phyloP scores from a whole-genome alignment of 176 grass and related monocot species.

The Juncus effusus region DNA sequence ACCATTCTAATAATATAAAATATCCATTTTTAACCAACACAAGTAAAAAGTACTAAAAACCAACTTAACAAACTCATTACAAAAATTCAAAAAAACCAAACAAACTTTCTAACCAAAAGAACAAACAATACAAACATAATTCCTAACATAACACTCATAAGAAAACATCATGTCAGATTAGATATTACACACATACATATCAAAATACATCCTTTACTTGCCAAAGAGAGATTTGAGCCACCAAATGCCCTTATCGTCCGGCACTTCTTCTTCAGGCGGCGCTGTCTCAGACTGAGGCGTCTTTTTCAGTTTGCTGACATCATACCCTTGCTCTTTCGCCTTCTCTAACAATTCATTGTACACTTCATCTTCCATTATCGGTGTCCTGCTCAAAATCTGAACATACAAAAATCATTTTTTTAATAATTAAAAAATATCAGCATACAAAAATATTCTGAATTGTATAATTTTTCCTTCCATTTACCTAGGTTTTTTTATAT shows the following conservation, averaged over 20 bases:
- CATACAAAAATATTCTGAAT: neutral
- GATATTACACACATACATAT: conserved; percentile 13
- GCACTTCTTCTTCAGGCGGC: conserved; percentile 40
- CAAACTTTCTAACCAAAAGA: neutral
- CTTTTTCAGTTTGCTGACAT: conserved; percentile 53
- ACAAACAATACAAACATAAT: neutral
- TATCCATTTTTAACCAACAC: too few relatives aligned
- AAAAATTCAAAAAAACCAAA: neutral
- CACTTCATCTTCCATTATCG: conserved; percentile 50
- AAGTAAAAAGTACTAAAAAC: too few relatives aligned
- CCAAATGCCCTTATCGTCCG: conserved; percentile 51
- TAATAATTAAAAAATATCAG: neutral
- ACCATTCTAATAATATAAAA: too few relatives aligned
- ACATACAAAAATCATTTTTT: neutral
- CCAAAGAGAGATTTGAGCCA: conserved; percentile 85
- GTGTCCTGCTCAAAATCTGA: conserved; percentile 66
- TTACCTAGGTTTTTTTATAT: too few relatives aligned
- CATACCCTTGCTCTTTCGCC: conserved; percentile 57
- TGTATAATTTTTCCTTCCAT: neutral
- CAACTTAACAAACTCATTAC: too few relatives aligned
- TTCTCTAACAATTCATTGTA: conserved; percentile 47
- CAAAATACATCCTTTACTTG: conserved; percentile 28
- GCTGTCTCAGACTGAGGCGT: conserved; percentile 47
- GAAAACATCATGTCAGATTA: neutral
- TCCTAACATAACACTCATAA: conserved; percentile 10